These are phyloP conservation scores for Lunularia cruciata DNA, from an alignment of 225 moss, liverwort and hornwort species.

Conservation along the genomic window DNA sequence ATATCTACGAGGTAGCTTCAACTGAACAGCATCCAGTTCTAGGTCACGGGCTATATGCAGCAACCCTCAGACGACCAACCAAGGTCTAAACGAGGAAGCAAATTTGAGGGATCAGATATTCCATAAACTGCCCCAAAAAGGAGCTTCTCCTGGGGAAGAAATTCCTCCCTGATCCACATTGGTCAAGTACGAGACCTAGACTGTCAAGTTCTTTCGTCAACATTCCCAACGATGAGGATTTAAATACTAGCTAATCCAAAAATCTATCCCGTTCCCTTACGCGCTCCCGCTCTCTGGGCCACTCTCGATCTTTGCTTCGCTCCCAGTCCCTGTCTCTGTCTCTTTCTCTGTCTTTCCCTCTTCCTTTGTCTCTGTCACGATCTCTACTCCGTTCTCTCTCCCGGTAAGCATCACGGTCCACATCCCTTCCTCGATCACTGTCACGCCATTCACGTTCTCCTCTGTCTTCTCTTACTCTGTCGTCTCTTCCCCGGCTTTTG, in stretches of 20 bases:
- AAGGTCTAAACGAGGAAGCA: neutral
- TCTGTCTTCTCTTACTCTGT: constrained; percentile 28
- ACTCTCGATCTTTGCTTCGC: constrained; percentile 45
- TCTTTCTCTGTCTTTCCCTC: constrained; percentile 42
- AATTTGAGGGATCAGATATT: neutral
- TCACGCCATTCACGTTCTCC: constrained; percentile 39
- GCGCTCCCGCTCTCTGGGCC: constrained; percentile 62
- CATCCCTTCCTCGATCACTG: constrained; percentile 47
- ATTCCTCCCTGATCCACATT: neutral
- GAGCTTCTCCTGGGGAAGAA: neutral
- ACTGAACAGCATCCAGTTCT: neutral
- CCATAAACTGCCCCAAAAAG: neutral
- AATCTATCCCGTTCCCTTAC: constrained; percentile 74
- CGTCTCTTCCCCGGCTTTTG: constrained; percentile 39
- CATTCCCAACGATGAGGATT: neutral
- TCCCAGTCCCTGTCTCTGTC: constrained; percentile 39
- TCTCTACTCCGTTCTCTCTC: constrained; percentile 30
- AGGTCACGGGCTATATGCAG: constrained; percentile 6
- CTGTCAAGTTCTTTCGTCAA: neutral
- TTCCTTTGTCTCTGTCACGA: constrained; percentile 44
- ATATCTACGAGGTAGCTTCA: neutral
- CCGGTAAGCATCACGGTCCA: constrained; percentile 35
- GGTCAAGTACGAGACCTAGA: constrained; percentile 13
- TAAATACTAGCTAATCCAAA: constrained; percentile 38
- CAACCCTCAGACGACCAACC: neutral